Base-by-base conservation (phyloP, 1,284 basidiomycete species). In the Singerocomus inundabilis region DNA sequence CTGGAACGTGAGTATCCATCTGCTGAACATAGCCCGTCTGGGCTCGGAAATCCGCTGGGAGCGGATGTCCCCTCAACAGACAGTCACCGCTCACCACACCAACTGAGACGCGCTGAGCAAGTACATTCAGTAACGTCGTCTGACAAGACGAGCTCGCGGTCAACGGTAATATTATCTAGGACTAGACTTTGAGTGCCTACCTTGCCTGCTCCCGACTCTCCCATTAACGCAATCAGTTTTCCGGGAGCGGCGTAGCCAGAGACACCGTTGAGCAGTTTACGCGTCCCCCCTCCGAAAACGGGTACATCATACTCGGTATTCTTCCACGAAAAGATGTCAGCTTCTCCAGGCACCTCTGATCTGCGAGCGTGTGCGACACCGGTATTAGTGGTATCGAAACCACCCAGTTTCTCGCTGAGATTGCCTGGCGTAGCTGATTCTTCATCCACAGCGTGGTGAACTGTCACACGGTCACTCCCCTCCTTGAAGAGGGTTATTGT, bases 161-260 rank as follows among this genome's bases (percentile, higher is more conserved):
- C 34, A 57, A 12, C 2, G 15, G 5, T 24, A 34, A 40, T 5
- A 2, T 5, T 10, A n/a, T n/a, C n/a, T n/a, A n/a, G n/a, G 1
- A 2, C 2, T 1, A 34, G 4, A 16, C 1, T 3, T 13, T 1
- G 2, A 26, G 32, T 11, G 0, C 44, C 2, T 34, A 78, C 80
- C 73, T 88, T 88, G 37, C 84, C 84, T 4, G 85, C 83, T 38
- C 92, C 92, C 12, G 85, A 87, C 47, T 86, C 86, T 18, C 91
- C 84, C 74, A 93, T 93, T 31, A 87, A 71, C 41, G 80, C 85
- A 0, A 81, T 87, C 52, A 94, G 70, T 58, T 84, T 89, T 8
- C 88, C 87, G 3, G 89, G 89, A 25, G 79, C 81, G 39, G 92
- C 90, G 67, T 82, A 95, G 0, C 93, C 93, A 48, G 84, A 87